These are phyloP conservation scores for Sporothrix protearum DNA, from an alignment of 2,329 filamentous ascomycete species.

Conservation along the genomic window DNA sequence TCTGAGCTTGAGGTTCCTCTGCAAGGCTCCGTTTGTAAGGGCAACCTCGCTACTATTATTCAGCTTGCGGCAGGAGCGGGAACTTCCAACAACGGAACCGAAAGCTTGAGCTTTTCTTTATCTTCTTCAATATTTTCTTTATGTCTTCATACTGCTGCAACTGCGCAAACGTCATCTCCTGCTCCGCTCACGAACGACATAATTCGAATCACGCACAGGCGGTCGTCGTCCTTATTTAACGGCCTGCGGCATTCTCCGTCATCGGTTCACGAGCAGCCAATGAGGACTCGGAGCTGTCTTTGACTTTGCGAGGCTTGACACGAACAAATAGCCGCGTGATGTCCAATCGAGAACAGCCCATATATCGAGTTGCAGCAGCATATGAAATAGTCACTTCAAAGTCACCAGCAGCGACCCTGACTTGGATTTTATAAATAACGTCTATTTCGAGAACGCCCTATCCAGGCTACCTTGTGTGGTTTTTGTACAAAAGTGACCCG, in stretches of 20 bases:
- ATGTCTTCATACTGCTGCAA: not conserved
- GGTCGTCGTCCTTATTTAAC: not conserved
- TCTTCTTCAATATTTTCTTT: not conserved
- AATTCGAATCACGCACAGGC: not conserved
- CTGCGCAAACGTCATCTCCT: not conserved
- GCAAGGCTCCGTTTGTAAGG: not conserved
- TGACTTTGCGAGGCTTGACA: not conserved
- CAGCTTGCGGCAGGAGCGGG: constrained; percentile 11
- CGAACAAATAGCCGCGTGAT: not conserved
- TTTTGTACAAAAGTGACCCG: constrained; percentile 15
- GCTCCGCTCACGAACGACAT: not conserved
- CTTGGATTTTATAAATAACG: not conserved
- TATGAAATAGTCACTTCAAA: not conserved
- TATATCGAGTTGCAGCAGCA: not conserved
- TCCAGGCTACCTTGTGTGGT: not conserved
- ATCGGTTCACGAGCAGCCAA: not conserved
- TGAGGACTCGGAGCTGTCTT: not conserved
- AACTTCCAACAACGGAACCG: not conserved
- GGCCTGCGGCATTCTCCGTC: not conserved
- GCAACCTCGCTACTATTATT: not conserved
- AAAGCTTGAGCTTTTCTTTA: not conserved
- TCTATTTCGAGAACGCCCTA: constrained; percentile 8
- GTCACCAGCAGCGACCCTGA: not conserved
- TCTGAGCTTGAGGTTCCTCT: not conserved
- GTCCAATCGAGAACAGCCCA: too few relatives aligned